Evolutionary conservation across 208 protist species (phyloP).

Genomic region (Acanthamoeba rhysodes): DNA sequence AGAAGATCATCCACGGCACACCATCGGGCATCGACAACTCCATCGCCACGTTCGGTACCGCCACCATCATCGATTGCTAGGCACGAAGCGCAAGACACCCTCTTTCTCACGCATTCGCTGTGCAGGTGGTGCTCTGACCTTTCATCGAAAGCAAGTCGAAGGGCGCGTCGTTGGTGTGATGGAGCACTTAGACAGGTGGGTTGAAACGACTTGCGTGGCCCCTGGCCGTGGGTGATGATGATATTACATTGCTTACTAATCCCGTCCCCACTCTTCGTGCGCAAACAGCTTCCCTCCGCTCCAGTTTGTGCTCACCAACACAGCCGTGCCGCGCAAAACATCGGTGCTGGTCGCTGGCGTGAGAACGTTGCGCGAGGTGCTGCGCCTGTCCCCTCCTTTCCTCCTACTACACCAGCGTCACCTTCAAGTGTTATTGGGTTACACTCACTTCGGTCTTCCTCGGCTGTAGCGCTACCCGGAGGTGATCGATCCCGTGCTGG

Average conservation of each 20-base stretch:
- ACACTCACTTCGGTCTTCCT: not conserved
- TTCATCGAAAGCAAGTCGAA: constrained; percentile 56
- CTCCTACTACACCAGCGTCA: not conserved
- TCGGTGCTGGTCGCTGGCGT: constrained; percentile 72
- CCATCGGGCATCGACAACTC: constrained; percentile 91
- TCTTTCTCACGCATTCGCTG: not conserved
- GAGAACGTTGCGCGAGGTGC: constrained; percentile 26
- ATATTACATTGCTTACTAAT: no score
- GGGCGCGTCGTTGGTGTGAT: constrained; percentile 47
- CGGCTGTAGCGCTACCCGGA: constrained; percentile 10
- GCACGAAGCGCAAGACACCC: not conserved
- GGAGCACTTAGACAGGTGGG: constrained; percentile 19
- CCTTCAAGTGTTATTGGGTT: not conserved
- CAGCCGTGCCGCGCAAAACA: constrained; percentile 74
- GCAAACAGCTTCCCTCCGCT: constrained; percentile 35
- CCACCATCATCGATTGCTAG: no score
- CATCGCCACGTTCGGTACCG: constrained; percentile 82
- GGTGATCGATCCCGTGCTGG: constrained; percentile 73
- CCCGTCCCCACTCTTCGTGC: no score
- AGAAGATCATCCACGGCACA: constrained; percentile 89
- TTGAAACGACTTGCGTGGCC: not conserved
- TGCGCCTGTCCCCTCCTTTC: not conserved
- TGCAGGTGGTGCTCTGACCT: constrained; percentile 45
- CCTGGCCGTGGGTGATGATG: not conserved
- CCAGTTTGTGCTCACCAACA: constrained; percentile 77